Base-by-base conservation (phyloP, 2,329 filamentous ascomycete genomes). In the Xylaria sp. region DNA sequence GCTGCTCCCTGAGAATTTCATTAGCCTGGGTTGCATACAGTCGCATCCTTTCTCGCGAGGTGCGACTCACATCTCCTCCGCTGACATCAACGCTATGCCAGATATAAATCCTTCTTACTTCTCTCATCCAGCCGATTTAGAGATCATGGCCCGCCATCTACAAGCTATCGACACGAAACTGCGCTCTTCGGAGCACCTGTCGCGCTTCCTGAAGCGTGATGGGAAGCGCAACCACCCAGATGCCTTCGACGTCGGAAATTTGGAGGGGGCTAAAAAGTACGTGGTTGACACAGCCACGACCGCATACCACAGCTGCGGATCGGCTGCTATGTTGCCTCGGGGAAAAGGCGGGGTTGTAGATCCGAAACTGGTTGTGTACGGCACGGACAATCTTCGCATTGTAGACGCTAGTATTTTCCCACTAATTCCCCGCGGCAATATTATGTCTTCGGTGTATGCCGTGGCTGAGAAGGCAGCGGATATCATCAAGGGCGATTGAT, bases 31-130 rank as follows among this genome's bases (percentile, higher is more conserved):
- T 28, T 71, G 65, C 40, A 20, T 59, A 0, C 74, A 69, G 46
- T 69, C 70, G 15, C 87, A 88, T 66, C 86, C 86, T 0, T 83
- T 84, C 68, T 87, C 84, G 0, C 81, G 86, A 0, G 65, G 65
- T 4, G 5, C 51, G 4, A 31, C 87, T 66, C 87, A 88, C 73
- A 86, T 89, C 67, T 78, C 78, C 11, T 80, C 79, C 4, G 65
- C 80, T 0, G 79, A 82, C 42, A 77, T 81, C 3, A 75, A 77
- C n/a, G 81, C 81, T 17, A 76, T 79, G 33, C 80, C 82, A 1
- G 80, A 84, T 31, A 86, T 88, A 59, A 83, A 87, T 66, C 83
- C 84, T 17, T 81, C 83, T 38, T 88, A 83, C 76, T 83, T 88
- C 68, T 83, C 81, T 10, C 76, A 85, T 63, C 83, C 85, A 4